Evolutionary conservation across 2,329 filamentous ascomycete species (phyloP), one percentile per base, ranked within the genome.

Genomic region (Chaetomium olivaceum): DNA sequence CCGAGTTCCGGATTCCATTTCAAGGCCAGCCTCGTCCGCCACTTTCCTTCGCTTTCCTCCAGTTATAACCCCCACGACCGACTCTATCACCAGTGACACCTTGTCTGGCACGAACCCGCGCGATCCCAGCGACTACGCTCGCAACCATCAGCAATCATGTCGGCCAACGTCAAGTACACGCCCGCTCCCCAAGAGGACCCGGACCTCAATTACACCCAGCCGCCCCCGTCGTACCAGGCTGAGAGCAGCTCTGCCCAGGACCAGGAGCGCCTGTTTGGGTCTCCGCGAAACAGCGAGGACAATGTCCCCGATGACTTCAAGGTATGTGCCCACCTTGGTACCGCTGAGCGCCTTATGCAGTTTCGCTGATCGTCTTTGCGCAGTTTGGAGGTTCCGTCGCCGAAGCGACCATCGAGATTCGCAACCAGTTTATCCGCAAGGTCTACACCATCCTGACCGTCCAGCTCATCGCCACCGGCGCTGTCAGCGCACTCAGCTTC

Each of bases 221-320:
- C 93, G 75, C 93, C 94, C 71, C 94, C 94, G 23, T 91, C 91
- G 67, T 97, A 97, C 81, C 81, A 82, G 71, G 75, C 80, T 62
- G 84, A 86, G 76, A 81, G 80, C 67, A 83, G 84, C 68, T 78
- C 82, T 67, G 84, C 84, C 67, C 82, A 83, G 73, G 83, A 85
- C 68, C 78, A 81, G 67, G 79, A 80, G 14, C 80, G 85, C 25
- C 83, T 91, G 50, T 85, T 91, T 64, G 85, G 85, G 57, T 87
- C 84, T 54, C 88, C 92, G 60, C 88, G 93, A 73, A 85, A 84
- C 76, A 93, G 93, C 78, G 88, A 93, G 75, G 94, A 97, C 80
- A 96, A 97, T 75, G 77, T 98, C 54, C 94, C 94, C 1, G 94
- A 98, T 81, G 94, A 98, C 79, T 98, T 98, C 87, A 98, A 97